Evolutionary conservation across 768 basidiomycete genomes (phyloP).

Genomic region (Tephrocybe rancida): DNA sequence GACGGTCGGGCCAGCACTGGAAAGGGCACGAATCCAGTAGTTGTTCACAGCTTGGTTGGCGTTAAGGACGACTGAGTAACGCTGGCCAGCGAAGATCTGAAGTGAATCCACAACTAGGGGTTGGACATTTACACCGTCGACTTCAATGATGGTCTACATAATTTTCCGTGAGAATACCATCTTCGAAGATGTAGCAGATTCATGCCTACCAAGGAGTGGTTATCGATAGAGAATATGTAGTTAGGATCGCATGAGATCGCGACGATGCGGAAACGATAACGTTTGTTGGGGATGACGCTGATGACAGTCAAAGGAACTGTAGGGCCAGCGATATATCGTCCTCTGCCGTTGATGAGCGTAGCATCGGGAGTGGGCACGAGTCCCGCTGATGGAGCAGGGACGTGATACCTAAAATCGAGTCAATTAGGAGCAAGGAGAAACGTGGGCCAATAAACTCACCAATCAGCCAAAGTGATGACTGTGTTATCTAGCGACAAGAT

Average conservation of each 20-base stretch:
- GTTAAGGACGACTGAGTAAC: conserved; percentile 42
- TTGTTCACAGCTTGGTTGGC: conserved; percentile 41
- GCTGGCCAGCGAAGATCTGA: conserved; percentile 39
- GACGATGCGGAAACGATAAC: conserved; percentile 52
- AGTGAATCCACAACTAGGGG: conserved; percentile 40
- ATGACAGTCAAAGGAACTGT: conserved; percentile 37
- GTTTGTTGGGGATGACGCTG: conserved; percentile 33
- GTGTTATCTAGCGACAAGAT: conserved; percentile 14
- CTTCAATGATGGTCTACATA: conserved; percentile 31
- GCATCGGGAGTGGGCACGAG: conserved; percentile 6
- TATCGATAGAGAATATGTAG: conserved; percentile 29
- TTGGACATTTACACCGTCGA: conserved; percentile 33
- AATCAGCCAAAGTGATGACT: conserved; percentile 36
- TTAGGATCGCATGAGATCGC: conserved; percentile 36
- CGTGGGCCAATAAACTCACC: conserved; percentile 13
- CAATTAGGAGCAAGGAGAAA: background rate
- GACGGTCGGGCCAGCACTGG: conserved; percentile 33
- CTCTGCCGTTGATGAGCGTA: conserved; percentile 38
- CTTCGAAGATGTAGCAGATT: background rate
- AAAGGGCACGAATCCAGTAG: conserved; percentile 41
- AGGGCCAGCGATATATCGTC: conserved; percentile 42
- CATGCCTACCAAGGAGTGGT: conserved; percentile 23
- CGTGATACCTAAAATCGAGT: conserved; percentile 15
- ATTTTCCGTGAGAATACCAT: background rate
- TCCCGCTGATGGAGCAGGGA: conserved; percentile 10